phyloP scores from a whole-genome alignment of 345 rosid species.

The Noccaea bulbosa region DNA sequence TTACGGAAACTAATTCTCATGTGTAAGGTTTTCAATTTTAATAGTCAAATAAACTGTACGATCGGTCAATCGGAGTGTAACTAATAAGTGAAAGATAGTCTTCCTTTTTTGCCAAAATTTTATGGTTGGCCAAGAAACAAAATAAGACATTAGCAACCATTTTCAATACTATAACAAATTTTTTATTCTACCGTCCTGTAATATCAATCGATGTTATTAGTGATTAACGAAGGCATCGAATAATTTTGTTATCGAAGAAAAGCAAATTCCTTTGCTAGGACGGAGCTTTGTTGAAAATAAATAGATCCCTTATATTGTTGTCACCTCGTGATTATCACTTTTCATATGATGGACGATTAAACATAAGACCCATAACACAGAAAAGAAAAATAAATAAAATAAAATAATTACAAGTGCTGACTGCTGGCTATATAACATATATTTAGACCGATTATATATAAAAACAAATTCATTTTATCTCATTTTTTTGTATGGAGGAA shows the following conservation, averaged over 20 bases:
- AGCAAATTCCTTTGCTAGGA: constrained; percentile 50
- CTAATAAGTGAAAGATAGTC: no score
- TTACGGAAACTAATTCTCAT: constrained; percentile 5
- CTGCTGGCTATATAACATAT: constrained; percentile 14
- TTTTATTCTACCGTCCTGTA: constrained; percentile 24
- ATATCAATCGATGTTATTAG: constrained; percentile 32
- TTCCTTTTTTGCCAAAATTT: no score
- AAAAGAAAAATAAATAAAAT: neutral
- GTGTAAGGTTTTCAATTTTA: neutral
- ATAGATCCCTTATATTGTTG: constrained; percentile 42
- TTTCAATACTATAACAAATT: neutral
- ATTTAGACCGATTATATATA: no score
- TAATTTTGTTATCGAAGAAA: constrained; percentile 34
- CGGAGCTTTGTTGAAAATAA: constrained; percentile 56
- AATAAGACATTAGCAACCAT: neutral
- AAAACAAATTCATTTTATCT: no score
- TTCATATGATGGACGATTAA: constrained; percentile 33
- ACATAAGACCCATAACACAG: constrained; percentile 36
- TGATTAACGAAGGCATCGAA: constrained; percentile 37
- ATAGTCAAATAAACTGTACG: constrained; percentile 26
- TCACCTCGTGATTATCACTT: constrained; percentile 41
- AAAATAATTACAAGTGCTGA: constrained; percentile 11
- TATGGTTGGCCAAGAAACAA: no score
- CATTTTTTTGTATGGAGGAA: constrained; percentile 14
- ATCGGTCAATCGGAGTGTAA: constrained; percentile 1